Base-by-base conservation (phyloP, 768 basidiomycete species). In the Leccinum subgranulosum region DNA sequence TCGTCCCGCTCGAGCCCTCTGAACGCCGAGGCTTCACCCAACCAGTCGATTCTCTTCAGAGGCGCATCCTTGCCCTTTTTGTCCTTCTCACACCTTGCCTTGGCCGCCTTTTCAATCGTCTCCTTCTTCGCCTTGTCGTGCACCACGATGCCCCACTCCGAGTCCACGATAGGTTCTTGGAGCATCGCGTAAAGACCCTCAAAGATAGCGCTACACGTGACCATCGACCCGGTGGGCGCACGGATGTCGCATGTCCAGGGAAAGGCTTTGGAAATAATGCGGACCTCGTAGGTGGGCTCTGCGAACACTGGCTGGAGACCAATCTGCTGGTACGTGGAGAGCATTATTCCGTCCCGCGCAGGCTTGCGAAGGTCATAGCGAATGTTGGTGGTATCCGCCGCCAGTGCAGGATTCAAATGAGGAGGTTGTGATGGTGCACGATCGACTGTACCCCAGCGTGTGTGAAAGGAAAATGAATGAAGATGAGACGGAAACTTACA, bases 201-300 rank as follows among this genome's bases (percentile, higher is more conserved):
- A 75, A 86, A 86, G 5, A 89, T 71, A 19, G 76, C 75, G 49
- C 77, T 75, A 58, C 82, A 84, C 2, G 84, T 84, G 48, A 78
- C 57, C 19, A 64, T 31, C 3, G 72, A 62, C 5, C 69, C 67
- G 0, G 60, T 33, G 0, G 69, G 67, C 17, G 72, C 73, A 21
- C 73, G 73, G 58, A 89, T 80, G 19, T 86, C 81, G 62, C 87
- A 78, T 5, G 77, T 64, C 87, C 87, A 88, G 0, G 87, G 87
- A 68, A 88, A 87, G 3, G 77, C 69, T 54, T 81, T 82, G 15
- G 79, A 86, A 58, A 87, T 74, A 48, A 89, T 74, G 11, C 82
- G 81, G 57, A 87, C 60, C 4, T 71, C 63, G 1, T 58, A 1
- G 8, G 68, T 62, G 3, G 69, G 59, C 27, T 78, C 72, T 41